phyloP scores from a whole-genome alignment of 768 basidiomycete species.

The Rhizopogon vinicolor region DNA sequence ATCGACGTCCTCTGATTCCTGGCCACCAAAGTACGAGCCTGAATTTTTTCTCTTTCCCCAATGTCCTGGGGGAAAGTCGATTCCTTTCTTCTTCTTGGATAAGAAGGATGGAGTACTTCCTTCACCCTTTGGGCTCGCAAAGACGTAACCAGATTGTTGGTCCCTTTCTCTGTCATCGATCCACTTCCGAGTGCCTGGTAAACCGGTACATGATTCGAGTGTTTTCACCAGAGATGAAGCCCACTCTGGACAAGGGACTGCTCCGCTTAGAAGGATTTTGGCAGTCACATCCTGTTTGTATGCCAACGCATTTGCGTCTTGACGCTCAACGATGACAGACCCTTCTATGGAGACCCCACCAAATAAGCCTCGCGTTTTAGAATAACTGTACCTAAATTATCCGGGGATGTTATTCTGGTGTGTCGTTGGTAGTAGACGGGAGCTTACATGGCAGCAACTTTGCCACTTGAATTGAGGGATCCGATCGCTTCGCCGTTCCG shows the following conservation, averaged over 20 bases:
- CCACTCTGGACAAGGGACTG: conserved; percentile 73
- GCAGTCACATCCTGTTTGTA: conserved; percentile 71
- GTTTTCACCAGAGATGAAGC: conserved; percentile 69
- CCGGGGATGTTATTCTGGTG: conserved; percentile 2
- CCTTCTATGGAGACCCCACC: conserved; percentile 89
- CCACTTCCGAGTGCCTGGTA: conserved; percentile 69
- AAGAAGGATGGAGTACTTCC: conserved; percentile 26
- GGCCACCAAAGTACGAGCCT: conserved; percentile 49
- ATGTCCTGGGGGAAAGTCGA: conserved; percentile 56
- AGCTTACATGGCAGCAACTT: conserved; percentile 83
- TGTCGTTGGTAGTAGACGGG: neutral
- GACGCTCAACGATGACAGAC: conserved; percentile 88
- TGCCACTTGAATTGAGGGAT: conserved; percentile 77
- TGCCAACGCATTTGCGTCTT: conserved; percentile 86
- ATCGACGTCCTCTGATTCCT: conserved; percentile 19
- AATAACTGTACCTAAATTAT: conserved; percentile 72
- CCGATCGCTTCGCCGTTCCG: conserved; percentile 91
- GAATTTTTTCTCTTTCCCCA: conserved; percentile 51
- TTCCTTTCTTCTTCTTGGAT: conserved; percentile 41
- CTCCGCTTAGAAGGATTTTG: conserved; percentile 77
- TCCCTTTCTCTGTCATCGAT: conserved; percentile 43
- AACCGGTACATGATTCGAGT: conserved; percentile 65
- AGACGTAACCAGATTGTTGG: conserved; percentile 46
- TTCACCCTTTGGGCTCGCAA: conserved; percentile 38
- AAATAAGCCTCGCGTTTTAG: conserved; percentile 90